Percentiles rank a stretch among this genome's conserved stretches.
Evolutionary conservation across 192 early-diverging fungal genomes (phyloP).

Genomic region (Coemansia furcata): DNA sequence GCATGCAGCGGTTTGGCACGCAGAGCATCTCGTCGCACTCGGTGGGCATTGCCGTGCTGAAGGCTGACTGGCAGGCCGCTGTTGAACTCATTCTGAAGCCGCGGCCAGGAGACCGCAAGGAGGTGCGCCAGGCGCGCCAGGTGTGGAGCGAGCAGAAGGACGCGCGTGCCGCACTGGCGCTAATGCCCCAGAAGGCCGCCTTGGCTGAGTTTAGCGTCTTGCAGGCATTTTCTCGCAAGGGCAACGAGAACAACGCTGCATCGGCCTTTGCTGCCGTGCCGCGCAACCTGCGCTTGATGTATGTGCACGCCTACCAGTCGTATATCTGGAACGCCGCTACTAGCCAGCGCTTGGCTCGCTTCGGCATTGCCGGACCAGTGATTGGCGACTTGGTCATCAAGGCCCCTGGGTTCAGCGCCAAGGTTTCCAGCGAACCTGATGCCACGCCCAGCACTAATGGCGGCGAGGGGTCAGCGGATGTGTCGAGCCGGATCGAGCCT

Average conservation of each 20-base stretch:
- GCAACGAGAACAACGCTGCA: conserved; percentile 47
- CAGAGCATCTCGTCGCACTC: conserved; percentile 74
- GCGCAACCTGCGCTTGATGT: conserved; percentile 83
- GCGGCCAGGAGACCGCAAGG: conserved; percentile 70
- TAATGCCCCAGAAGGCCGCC: conserved; percentile 63
- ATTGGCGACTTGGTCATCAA: conserved; percentile 83
- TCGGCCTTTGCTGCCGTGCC: conserved; percentile 75
- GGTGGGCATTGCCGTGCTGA: conserved; percentile 74
- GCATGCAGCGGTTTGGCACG: conserved; percentile 98
- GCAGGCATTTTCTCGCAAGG: conserved; percentile 53
- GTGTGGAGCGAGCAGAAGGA: conserved; percentile 67
- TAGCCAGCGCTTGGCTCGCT: conserved; percentile 66
- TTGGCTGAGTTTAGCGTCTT: conserved; percentile 77
- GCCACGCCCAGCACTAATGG: conserved; percentile 14
- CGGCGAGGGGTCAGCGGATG: conserved; percentile 31
- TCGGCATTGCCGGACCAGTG: conserved; percentile 63
- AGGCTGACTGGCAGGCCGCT: conserved; percentile 68
- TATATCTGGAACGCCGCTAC: conserved; percentile 90
- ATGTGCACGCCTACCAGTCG: conserved; percentile 96
- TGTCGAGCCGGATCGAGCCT: conserved; percentile 18
- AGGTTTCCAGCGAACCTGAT: neutral
- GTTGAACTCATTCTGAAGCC: conserved; percentile 79
- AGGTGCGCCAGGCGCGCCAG: conserved; percentile 62
- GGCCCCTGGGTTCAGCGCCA: conserved; percentile 8
- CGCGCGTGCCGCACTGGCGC: conserved; percentile 56